Evolutionary conservation across 78 protist species (phyloP).

Genomic region (Planoprotostelium fungivorum): DNA sequence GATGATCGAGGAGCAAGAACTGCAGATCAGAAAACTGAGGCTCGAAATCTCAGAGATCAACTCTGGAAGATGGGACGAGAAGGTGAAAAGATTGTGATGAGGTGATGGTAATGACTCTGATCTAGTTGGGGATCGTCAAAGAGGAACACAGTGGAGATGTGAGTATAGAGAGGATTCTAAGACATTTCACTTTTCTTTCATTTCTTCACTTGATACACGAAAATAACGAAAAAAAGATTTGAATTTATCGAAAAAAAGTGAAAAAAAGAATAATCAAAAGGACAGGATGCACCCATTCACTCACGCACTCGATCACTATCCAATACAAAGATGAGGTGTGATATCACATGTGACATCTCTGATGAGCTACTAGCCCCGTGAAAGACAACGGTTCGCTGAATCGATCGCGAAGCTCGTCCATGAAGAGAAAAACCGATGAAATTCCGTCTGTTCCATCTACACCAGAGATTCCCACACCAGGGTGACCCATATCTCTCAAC

Average conservation of each 20-base stretch:
- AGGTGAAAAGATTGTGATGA: background rate
- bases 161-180: background rate
- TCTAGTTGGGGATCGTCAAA: background rate
- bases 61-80: background rate
- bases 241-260: background rate
- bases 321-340: too few relatives aligned
- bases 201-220: background rate
- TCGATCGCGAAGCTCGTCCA: background rate
- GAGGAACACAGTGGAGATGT: background rate
- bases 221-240: background rate
- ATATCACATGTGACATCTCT: too few relatives aligned
- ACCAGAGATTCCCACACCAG: background rate
- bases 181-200: background rate
- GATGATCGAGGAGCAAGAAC: background rate
- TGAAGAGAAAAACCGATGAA: background rate
- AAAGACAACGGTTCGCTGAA: too few relatives aligned
- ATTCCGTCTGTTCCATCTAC: background rate
- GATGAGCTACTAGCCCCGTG: too few relatives aligned
- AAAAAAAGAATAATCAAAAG: too few relatives aligned
- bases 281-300: background rate
- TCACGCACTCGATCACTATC: background rate
- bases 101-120: too few relatives aligned
- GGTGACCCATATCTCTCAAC: background rate
- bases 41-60: background rate
- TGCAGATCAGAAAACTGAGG: background rate